Evolutionary conservation across 202 grass and related monocot genomes (phyloP).

Genomic region (Musa balbisiana): DNA sequence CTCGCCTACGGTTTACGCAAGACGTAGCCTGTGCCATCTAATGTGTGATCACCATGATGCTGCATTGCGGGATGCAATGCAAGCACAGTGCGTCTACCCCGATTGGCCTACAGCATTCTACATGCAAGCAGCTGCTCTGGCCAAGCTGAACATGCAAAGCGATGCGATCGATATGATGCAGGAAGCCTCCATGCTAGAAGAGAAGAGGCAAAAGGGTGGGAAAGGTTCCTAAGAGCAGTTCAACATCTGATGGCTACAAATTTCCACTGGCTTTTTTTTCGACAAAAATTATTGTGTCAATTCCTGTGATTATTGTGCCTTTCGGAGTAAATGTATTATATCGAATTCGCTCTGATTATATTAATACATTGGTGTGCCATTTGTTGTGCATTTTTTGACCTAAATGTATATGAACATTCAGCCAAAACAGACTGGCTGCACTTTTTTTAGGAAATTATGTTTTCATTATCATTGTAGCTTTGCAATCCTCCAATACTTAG

Average conservation of each 20-base stretch:
- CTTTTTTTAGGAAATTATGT: too few species aligned
- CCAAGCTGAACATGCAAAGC: constrained; percentile 77
- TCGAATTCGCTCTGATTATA: not conserved
- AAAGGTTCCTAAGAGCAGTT: constrained; percentile 19
- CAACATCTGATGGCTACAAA: not conserved
- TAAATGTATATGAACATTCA: too few species aligned
- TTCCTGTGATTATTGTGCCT: constrained; percentile 18
- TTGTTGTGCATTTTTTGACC: constrained; percentile 37
- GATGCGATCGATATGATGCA: constrained; percentile 81
- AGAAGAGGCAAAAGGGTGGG: constrained; percentile 53
- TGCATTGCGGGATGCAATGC: constrained; percentile 85
- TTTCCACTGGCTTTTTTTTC: not conserved
- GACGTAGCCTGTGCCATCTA: constrained; percentile 82
- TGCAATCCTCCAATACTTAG: too few species aligned
- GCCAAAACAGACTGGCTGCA: too few species aligned
- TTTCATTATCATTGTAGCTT: too few species aligned
- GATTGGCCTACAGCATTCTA: constrained; percentile 96
- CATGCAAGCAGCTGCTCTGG: constrained; percentile 83
- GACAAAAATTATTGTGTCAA: not conserved
- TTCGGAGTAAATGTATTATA: constrained; percentile 24
- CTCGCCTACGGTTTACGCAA: constrained; percentile 74
- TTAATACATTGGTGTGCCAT: constrained; percentile 31
- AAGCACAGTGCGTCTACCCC: constrained; percentile 72
- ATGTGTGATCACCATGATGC: constrained; percentile 78
- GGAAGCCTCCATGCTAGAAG: constrained; percentile 75